Conservation (phyloP, 495 filamentous ascomycete genomes). For the Podospora sp. region DNA sequence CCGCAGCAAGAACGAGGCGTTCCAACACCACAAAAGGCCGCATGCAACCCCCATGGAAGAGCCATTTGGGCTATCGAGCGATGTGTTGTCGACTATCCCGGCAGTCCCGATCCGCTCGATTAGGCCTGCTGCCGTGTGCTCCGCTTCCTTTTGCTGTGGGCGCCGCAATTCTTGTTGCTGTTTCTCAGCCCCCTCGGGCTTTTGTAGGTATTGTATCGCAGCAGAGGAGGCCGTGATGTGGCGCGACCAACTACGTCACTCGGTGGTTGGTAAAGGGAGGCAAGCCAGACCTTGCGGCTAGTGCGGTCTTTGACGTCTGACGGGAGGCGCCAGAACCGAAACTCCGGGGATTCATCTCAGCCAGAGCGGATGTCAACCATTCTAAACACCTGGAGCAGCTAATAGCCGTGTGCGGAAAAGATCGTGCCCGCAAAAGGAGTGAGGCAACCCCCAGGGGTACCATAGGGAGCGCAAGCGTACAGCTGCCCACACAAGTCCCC, state of each 20-base stretch:
- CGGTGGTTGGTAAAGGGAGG: not conserved
- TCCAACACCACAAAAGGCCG: not conserved
- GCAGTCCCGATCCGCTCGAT: not conserved
- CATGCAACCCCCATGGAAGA: not conserved
- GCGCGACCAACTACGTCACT: slow-evolving; percentile 3
- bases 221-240: not conserved
- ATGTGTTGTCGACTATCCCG: slow-evolving; percentile 2
- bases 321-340: not conserved
- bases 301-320: slow-evolving; percentile 1
- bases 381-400: not conserved
- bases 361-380: not conserved
- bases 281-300: not conserved
- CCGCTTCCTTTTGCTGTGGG: slow-evolving; percentile 1
- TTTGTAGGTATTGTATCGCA: too few species aligned
- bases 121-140: not conserved
- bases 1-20: slow-evolving; percentile 1
- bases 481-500: not conserved
- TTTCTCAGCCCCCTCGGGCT: too few species aligned
- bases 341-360: not conserved
- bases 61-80: not conserved
- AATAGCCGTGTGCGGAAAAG: not conserved
- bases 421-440: not conserved
- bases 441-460: not conserved
- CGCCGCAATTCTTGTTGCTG: not conserved
- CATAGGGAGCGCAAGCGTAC: not conserved